phyloP scores from a whole-genome alignment of 805 yeast species.

The Lachancea kluyveri region DNA sequence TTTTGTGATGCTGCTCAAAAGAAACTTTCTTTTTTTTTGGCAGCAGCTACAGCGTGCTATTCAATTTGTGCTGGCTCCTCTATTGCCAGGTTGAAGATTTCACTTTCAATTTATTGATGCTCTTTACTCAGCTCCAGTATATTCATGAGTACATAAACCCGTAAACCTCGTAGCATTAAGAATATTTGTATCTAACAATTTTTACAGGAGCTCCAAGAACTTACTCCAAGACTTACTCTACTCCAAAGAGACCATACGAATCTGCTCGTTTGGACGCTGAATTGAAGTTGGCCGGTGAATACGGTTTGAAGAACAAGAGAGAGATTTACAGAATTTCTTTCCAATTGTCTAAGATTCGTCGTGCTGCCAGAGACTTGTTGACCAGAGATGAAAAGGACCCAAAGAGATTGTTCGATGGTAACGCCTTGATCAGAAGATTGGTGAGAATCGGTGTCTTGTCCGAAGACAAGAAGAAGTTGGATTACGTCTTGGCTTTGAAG shows the following conservation, averaged over 20 bases:
- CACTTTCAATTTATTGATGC: neutral
- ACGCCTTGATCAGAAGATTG: constrained; percentile 99
- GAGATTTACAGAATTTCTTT: constrained; percentile 99
- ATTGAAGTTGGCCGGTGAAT: constrained; percentile 99
- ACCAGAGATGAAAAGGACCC: constrained; percentile 99
- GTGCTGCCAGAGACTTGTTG: constrained; percentile 99
- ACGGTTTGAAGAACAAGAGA: constrained; percentile 99
- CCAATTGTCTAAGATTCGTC: constrained; percentile 98
- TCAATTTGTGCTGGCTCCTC: neutral
- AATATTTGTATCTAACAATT: constrained; percentile 22
- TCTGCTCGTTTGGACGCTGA: constrained; percentile 99
- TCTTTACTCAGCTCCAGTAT: too few relatives aligned
- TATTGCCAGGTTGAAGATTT: neutral
- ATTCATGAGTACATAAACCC: constrained; percentile 11
- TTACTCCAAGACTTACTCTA: constrained; percentile 98
- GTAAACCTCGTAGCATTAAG: constrained; percentile 8
- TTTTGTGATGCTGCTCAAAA: neutral
- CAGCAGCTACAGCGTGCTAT: too few relatives aligned
- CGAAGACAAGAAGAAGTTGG: constrained; percentile 99
- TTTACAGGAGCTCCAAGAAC: constrained; percentile 93
- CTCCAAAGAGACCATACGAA: constrained; percentile 99
- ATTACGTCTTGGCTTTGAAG: constrained; percentile 97
- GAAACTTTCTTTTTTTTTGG: too few relatives aligned
- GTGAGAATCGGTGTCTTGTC: constrained; percentile 98
- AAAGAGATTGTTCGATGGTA: constrained; percentile 99